These are phyloP conservation scores for Gossypium thurberi DNA, from an alignment of 345 rosid genomes.

Conservation along the genomic window DNA sequence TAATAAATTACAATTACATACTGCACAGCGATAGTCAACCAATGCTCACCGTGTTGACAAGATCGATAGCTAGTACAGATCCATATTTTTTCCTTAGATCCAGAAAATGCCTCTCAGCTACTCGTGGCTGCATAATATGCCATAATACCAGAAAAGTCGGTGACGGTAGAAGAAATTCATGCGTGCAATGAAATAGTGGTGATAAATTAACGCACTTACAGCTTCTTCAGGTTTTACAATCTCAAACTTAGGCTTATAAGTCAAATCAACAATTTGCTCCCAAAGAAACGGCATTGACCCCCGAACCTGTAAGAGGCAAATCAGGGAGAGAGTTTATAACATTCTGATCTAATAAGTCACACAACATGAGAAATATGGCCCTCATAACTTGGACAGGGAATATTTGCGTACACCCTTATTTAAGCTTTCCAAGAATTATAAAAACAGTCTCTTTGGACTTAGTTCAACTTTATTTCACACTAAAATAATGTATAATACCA, in stretches of 20 bases:
- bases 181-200: slow-evolving; percentile 7
- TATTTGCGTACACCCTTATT: neutral
- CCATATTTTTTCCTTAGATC: slow-evolving; percentile 92
- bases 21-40: neutral
- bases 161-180: slow-evolving; percentile 2
- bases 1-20: neutral
- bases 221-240: slow-evolving; percentile 86
- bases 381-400: neutral
- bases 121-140: slow-evolving; percentile 49
- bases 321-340: slow-evolving; percentile 3
- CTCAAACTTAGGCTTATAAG: slow-evolving; percentile 97
- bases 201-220: slow-evolving; percentile 40
- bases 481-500: neutral
- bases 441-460: neutral
- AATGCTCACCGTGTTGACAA: slow-evolving; percentile 69
- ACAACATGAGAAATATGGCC: neutral
- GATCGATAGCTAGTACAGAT: slow-evolving; percentile 71
- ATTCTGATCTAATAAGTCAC: neutral
- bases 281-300: slow-evolving; percentile 93
- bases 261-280: slow-evolving; percentile 95
- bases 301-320: slow-evolving; percentile 50
- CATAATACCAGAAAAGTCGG: slow-evolving; percentile 10
- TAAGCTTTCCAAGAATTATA: neutral
- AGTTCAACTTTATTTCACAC: neutral
- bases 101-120: slow-evolving; percentile 83